These are phyloP conservation scores for Pyrus hybrid DNA, from an alignment of 331 rosid species.

Conservation along the genomic window DNA sequence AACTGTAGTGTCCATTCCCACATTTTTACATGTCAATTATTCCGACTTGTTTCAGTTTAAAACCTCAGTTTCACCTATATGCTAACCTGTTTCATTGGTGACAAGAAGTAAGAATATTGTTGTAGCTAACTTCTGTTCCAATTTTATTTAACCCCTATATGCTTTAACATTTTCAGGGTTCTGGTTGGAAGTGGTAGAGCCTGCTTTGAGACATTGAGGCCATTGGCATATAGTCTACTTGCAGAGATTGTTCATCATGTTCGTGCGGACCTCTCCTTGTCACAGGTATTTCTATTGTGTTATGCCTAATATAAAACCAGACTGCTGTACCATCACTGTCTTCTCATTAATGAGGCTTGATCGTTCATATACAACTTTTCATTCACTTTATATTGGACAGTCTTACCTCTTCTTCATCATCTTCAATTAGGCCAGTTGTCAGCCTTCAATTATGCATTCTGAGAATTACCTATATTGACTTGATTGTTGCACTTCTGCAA, in stretches of 20 bases:
- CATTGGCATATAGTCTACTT: conserved; percentile 92
- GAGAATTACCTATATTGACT: not conserved
- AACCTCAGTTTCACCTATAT: not conserved
- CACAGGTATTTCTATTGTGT: conserved; percentile 51
- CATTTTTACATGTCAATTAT: not conserved
- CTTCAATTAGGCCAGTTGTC: not conserved
- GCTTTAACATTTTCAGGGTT: conserved; percentile 47
- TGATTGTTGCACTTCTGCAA: not conserved
- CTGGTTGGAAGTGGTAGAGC: conserved; percentile 95
- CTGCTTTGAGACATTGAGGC: conserved; percentile 95
- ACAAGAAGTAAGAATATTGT: not conserved
- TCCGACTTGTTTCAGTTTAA: not conserved
- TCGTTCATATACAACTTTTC: not conserved
- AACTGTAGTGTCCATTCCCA: not conserved
- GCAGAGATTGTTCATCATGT: conserved; percentile 99
- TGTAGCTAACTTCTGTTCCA: not conserved
- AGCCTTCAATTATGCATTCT: not conserved
- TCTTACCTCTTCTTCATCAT: not conserved
- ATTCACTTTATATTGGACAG: not conserved
- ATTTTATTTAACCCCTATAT: conserved; percentile 14
- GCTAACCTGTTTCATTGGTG: not conserved
- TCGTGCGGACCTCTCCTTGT: conserved; percentile 77
- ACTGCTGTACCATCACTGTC: not conserved
- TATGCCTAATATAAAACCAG: not conserved
- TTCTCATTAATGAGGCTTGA: not conserved